Conservation (phyloP, 1,139 yeast species). For the Entelexis sorbosivorans region DNA sequence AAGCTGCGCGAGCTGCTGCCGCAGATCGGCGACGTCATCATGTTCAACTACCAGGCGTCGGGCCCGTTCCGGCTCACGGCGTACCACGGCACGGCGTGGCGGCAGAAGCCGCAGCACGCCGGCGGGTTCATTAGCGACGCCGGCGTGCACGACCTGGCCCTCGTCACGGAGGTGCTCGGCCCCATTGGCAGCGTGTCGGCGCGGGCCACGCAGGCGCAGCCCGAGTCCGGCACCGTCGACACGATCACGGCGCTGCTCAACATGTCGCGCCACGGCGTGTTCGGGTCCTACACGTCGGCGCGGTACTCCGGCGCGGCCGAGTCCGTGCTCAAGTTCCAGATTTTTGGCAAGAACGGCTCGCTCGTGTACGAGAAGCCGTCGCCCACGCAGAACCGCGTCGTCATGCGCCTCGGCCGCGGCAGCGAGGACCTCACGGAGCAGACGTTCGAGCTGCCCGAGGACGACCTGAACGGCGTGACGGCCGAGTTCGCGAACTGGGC, state of each 20-base stretch:
- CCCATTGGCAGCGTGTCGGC: slow-evolving; percentile 58
- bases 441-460: slow-evolving; percentile 37
- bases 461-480: slow-evolving; percentile 48
- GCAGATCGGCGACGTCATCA: slow-evolving; percentile 62
- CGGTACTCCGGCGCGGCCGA: slow-evolving; percentile 82
- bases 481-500: slow-evolving; percentile 67
- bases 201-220: slow-evolving; percentile 60
- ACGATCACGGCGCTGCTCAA: slow-evolving; percentile 58
- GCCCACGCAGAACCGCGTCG: slow-evolving; percentile 36
- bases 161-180: slow-evolving; percentile 75
- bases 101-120: slow-evolving; percentile 76
- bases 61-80: slow-evolving; percentile 65
- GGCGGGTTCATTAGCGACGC: slow-evolving; percentile 91
- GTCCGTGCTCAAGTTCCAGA: slow-evolving; percentile 52
- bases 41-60: slow-evolving; percentile 69
- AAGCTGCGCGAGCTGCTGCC: slow-evolving; percentile 47
- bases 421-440: slow-evolving; percentile 36
- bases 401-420: slow-evolving; percentile 38
- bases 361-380: slow-evolving; percentile 44
- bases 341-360: slow-evolving; percentile 72
- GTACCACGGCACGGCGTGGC: slow-evolving; percentile 59
- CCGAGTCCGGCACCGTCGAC: slow-evolving; percentile 72
- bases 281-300: slow-evolving; percentile 85
- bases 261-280: slow-evolving; percentile 46
- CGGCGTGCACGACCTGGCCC: slow-evolving; percentile 88